Evolutionary conservation across 805 yeast species (phyloP).

Genomic region (Vanderwaltozyma yarrowii): DNA sequence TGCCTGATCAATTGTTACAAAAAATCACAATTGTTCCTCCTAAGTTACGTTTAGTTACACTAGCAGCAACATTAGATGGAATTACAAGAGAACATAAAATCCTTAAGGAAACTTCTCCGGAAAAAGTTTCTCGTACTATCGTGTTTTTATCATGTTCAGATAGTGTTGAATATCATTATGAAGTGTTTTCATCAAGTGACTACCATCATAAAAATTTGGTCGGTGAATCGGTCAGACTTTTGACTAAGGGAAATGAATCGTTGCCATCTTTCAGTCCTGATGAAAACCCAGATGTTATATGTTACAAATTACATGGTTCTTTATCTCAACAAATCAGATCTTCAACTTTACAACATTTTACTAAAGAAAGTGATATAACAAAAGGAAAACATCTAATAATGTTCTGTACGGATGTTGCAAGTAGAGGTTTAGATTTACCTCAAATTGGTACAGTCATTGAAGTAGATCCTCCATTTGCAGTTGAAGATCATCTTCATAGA

Average conservation of each 20-base stretch:
- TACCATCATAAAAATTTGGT: constrained; percentile 34
- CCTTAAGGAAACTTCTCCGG: constrained; percentile 7
- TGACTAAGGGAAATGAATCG: constrained; percentile 21
- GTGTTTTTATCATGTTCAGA: constrained; percentile 92
- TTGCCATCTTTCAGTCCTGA: constrained; percentile 29
- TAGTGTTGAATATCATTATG: constrained; percentile 89
- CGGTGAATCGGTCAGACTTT: constrained; percentile 26
- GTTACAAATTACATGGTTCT: constrained; percentile 82
- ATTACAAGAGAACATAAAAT: constrained; percentile 28
- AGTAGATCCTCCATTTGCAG: constrained; percentile 88
- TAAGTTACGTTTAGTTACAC: constrained; percentile 73
- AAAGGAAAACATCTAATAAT: constrained; percentile 51
- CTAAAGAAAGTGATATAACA: constrained; percentile 31
- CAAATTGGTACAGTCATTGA: constrained; percentile 79
- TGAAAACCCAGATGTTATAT: constrained; percentile 33
- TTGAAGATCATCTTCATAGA: constrained; percentile 93
- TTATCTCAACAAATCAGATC: constrained; percentile 77
- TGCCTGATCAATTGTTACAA: constrained; percentile 88
- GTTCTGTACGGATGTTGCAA: constrained; percentile 95
- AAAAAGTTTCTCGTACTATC: constrained; percentile 45
- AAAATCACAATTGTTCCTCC: constrained; percentile 82
- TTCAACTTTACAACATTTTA: constrained; percentile 57
- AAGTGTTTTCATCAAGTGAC: constrained; percentile 46
- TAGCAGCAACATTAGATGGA: constrained; percentile 54
- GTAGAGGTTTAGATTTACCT: constrained; percentile 92